Base-by-base conservation (phyloP, 805 yeast species). In the Wickerhamiella vanderwaltii region DNA sequence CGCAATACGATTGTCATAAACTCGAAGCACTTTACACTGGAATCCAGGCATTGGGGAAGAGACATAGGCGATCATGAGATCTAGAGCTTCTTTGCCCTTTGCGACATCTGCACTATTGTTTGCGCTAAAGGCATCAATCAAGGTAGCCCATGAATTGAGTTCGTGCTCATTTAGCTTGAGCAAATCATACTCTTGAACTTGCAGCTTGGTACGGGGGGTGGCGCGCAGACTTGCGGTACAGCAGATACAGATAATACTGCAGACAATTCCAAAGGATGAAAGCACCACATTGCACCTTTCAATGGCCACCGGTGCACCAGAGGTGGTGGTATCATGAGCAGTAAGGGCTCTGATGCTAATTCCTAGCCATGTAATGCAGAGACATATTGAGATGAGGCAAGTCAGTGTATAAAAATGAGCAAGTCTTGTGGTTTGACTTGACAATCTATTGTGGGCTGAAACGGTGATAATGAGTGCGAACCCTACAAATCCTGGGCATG, bases 11-110 rank as follows among this genome's bases (percentile, higher is more conserved):
- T 51, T 52, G 40, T 54, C 56, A 40, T 48, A 60, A 1, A 60
- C 60, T 7, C 64, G 53, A 13, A 60, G 44, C 5, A 60, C 62
- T 13, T 45, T 39, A 45, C 62, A 57, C 9, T 43, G 36, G 56
- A 60, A 51, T 15, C 47, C 46, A 7, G 41, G 47, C 45, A 56
- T 51, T 1, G 54, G 47, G 13, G 59, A 54, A 9, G 33, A 36
- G 2, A 51, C 45, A 39, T 58, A 60, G 2, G 63, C 60, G 41
- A 43, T 43, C 53, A 60, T 52, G 29, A 60, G 47, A 4, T 60
- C 53, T 9, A 60, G 43, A 6, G 63, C 64, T 31, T 56, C 46
- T 9, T 35, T 44, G 13, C 64, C 64, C 4, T 50, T 46, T 3
- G 62, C 58, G 1, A 61, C 45, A 13, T 61, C 62, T 4, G 62